Conservation (phyloP, 768 basidiomycete genomes). For the Hebeloma cylindrosporum region DNA sequence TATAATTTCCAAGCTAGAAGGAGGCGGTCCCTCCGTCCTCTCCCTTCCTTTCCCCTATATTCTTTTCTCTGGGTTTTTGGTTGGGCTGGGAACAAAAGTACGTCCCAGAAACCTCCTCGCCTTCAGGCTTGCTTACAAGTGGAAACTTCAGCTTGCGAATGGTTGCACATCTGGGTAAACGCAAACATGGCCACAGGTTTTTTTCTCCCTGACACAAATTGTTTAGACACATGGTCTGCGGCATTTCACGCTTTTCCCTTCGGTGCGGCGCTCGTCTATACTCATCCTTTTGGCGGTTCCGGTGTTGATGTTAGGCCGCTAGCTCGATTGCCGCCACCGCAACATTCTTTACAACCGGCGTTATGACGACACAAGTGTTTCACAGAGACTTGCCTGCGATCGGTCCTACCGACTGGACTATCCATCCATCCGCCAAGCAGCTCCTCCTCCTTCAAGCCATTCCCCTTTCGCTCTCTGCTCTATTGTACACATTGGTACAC, state of each 20-base stretch:
- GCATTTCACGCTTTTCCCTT: constrained; percentile 53
- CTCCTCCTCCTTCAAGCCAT: constrained; percentile 42
- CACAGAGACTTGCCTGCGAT: constrained; percentile 35
- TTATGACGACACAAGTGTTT: constrained; percentile 41
- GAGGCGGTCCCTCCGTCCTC: constrained; percentile 28
- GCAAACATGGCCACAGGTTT: too few relatives aligned
- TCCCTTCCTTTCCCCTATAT: constrained; percentile 29
- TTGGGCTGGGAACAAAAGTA: constrained; percentile 61
- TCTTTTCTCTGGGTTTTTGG: constrained; percentile 51
- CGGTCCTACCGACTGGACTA: constrained; percentile 38
- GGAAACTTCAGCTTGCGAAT: constrained; percentile 45
- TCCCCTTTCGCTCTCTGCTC: constrained; percentile 35
- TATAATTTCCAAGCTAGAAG: constrained; percentile 41
- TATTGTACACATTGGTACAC: constrained; percentile 23
- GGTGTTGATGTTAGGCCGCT: constrained; percentile 5
- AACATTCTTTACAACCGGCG: constrained; percentile 51
- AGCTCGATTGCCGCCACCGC: constrained; percentile 57
- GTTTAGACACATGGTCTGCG: constrained; percentile 62
- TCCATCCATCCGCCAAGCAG: constrained; percentile 33
- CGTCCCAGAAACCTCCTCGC: neutral
- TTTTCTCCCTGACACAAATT: too few relatives aligned
- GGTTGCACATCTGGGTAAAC: constrained; percentile 66
- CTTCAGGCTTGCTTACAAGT: constrained; percentile 6
- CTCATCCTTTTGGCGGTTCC: too few relatives aligned
- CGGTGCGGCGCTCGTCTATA: constrained; percentile 37